A percentile compares a stretch with the other conserved stretches of the same genome.
Evolutionary conservation across 371 early-diverging fungal species (phyloP).

Genomic region (Neoconidiobolus thromboides): DNA sequence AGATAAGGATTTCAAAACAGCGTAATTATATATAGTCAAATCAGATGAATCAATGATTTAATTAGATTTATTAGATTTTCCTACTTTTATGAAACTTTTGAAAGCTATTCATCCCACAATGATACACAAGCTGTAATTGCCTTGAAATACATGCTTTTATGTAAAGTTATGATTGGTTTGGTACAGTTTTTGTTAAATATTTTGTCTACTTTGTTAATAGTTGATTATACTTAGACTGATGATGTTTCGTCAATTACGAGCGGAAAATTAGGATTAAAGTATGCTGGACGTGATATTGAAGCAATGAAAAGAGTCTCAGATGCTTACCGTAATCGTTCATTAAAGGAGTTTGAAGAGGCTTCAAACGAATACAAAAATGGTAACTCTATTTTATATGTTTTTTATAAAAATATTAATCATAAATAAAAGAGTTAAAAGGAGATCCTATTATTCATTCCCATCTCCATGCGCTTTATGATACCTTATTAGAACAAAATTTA

Average conservation of each 20-base stretch:
- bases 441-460: slow-evolving; percentile 86
- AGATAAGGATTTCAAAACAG: slow-evolving; percentile 97
- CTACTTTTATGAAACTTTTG: slow-evolving; percentile 96
- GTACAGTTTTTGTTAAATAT: slow-evolving; percentile 17
- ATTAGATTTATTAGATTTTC: slow-evolving; percentile 23
- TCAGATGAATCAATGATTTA: not conserved
- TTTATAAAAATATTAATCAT: not conserved
- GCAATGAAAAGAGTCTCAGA: slow-evolving; percentile 87
- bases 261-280: slow-evolving; percentile 59
- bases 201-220: not conserved
- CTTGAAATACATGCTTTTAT: slow-evolving; percentile 89
- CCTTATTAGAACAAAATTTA: slow-evolving; percentile 91
- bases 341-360: slow-evolving; percentile 83
- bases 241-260: slow-evolving; percentile 71
- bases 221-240: slow-evolving; percentile 29
- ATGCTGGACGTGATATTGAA: slow-evolving; percentile 60
- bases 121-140: slow-evolving; percentile 71
- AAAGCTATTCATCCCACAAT: slow-evolving; percentile 75
- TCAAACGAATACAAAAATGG: slow-evolving; percentile 64
- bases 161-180: slow-evolving; percentile 92
- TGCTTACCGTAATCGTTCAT: slow-evolving; percentile 83
- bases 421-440: slow-evolving; percentile 45
- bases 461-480: slow-evolving; percentile 83
- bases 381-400: slow-evolving; percentile 11
- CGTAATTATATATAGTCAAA: slow-evolving; percentile 22